Percentiles rank a stretch among this genome's conserved stretches.
Evolutionary conservation across 495 filamentous ascomycete species (phyloP).

Genomic region (Achaetomiella virescens): DNA sequence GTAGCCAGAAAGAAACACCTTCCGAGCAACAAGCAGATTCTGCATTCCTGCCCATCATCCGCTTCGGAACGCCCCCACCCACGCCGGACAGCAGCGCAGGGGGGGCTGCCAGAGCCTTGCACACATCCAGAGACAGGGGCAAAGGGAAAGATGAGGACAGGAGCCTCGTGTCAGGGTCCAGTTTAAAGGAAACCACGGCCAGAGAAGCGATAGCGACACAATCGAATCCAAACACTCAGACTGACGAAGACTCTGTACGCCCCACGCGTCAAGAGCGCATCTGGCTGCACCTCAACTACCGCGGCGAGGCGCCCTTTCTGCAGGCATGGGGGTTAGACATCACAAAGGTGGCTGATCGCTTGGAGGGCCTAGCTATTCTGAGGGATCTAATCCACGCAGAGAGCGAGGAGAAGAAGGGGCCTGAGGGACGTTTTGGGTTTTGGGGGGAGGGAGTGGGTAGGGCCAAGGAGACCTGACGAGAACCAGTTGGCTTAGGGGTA

Average conservation of each 20-base stretch:
- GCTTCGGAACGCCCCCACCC: constrained; percentile 9
- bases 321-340: constrained; percentile 39
- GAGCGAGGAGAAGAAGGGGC: neutral
- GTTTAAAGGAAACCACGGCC: neutral
- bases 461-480: too few species aligned
- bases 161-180: too few species aligned
- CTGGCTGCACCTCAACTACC: constrained; percentile 41
- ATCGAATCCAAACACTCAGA: too few species aligned
- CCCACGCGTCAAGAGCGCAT: constrained; percentile 27
- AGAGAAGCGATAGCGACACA: too few species aligned
- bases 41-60: neutral
- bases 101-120: neutral
- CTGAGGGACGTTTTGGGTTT: too few species aligned
- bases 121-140: neutral
- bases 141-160: neutral
- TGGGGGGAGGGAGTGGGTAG: too few species aligned
- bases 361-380: constrained; percentile 32
- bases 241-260: neutral
- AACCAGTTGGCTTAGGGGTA: too few species aligned
- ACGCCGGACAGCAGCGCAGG: constrained; percentile 17
- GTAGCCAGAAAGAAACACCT: neutral
- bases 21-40: neutral
- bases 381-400: constrained; percentile 34
- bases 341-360: constrained; percentile 22
- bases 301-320: constrained; percentile 36